Evolutionary conservation across 2,329 filamentous ascomycete species (phyloP).

Genomic region (Lachnellula hyalina): DNA sequence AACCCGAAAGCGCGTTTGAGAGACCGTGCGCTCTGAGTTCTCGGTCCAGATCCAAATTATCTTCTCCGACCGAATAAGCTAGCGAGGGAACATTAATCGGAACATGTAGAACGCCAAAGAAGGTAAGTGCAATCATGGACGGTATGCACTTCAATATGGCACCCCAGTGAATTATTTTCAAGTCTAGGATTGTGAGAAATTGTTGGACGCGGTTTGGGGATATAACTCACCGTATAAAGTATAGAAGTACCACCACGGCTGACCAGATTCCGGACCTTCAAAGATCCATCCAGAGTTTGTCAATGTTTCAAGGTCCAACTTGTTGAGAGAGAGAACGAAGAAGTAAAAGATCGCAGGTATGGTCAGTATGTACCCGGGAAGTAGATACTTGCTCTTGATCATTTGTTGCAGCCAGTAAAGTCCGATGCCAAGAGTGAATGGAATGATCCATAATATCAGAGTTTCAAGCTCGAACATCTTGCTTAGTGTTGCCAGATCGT

Average conservation of each 20-base stretch:
- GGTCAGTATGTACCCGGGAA: slow-evolving; percentile 78
- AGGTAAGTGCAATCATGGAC: slow-evolving; percentile 93
- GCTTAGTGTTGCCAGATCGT: slow-evolving; percentile 69
- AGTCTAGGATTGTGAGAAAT: slow-evolving; percentile 48
- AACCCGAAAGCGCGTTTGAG: slow-evolving; percentile 86
- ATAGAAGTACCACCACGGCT: slow-evolving; percentile 98
- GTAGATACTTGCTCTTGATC: slow-evolving; percentile 75
- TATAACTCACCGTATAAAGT: slow-evolving; percentile 74
- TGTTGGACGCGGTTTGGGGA: slow-evolving; percentile 12
- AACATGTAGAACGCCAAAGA: slow-evolving; percentile 95
- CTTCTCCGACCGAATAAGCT: slow-evolving; percentile 84
- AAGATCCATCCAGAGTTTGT: slow-evolving; percentile 86
- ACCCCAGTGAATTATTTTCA: slow-evolving; percentile 73
- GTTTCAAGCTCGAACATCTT: slow-evolving; percentile 71
- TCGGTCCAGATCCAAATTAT: slow-evolving; percentile 84
- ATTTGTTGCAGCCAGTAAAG: slow-evolving; percentile 73
- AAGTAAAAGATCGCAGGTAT: slow-evolving; percentile 76
- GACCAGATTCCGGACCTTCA: slow-evolving; percentile 72
- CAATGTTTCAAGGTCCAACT: slow-evolving; percentile 60
- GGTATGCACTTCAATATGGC: slow-evolving; percentile 81
- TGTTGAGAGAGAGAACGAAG: slow-evolving; percentile 64
- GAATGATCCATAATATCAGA: slow-evolving; percentile 75
- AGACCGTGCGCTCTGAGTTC: slow-evolving; percentile 90
- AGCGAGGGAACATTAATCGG: slow-evolving; percentile 96
- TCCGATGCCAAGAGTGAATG: slow-evolving; percentile 68